Percentiles rank a stretch among this genome's conserved stretches.
phyloP scores from a whole-genome alignment of 768 basidiomycete species.

The Mycena alexandri region DNA sequence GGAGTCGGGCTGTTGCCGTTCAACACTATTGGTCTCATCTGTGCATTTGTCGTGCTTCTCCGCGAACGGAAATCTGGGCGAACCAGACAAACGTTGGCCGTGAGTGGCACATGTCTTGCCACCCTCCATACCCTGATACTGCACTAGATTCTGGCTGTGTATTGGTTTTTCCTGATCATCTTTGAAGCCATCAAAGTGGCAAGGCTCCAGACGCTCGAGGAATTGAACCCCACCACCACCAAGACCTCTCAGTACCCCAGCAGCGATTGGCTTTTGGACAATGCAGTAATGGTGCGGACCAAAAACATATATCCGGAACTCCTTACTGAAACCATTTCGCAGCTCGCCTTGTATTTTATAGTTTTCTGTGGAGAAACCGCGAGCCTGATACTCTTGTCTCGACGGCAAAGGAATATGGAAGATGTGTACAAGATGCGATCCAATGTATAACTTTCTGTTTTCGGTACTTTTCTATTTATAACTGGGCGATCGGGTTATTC shows the following conservation, averaged over 20 bases:
- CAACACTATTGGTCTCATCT: slow-evolving; percentile 38
- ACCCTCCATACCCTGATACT: slow-evolving; percentile 3
- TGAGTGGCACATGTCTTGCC: slow-evolving; percentile 30
- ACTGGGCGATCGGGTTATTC: background rate
- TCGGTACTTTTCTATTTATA: slow-evolving; percentile 17
- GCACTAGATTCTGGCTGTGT: slow-evolving; percentile 39
- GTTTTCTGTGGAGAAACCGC: slow-evolving; percentile 31
- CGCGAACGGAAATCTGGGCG: slow-evolving; percentile 35
- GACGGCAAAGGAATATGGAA: slow-evolving; percentile 11
- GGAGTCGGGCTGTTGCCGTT: slow-evolving; percentile 47
- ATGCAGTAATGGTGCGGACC: slow-evolving; percentile 42
- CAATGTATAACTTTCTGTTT: slow-evolving; percentile 25
- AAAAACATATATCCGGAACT: slow-evolving; percentile 6
- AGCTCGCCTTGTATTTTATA: slow-evolving; percentile 35
- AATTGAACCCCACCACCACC: slow-evolving; percentile 37
- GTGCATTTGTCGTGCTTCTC: slow-evolving; percentile 38
- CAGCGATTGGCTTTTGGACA: slow-evolving; percentile 44
- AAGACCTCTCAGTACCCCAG: slow-evolving; percentile 42
- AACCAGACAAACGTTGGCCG: slow-evolving; percentile 32
- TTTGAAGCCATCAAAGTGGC: slow-evolving; percentile 39
- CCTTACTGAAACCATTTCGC: background rate
- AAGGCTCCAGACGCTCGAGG: slow-evolving; percentile 36
- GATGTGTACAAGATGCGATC: slow-evolving; percentile 20
- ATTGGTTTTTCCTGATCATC: slow-evolving; percentile 42
- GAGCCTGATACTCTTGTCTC: slow-evolving; percentile 20